Base-by-base conservation (phyloP, 495 filamentous ascomycete genomes). In the Hypoxylon perforatum region DNA sequence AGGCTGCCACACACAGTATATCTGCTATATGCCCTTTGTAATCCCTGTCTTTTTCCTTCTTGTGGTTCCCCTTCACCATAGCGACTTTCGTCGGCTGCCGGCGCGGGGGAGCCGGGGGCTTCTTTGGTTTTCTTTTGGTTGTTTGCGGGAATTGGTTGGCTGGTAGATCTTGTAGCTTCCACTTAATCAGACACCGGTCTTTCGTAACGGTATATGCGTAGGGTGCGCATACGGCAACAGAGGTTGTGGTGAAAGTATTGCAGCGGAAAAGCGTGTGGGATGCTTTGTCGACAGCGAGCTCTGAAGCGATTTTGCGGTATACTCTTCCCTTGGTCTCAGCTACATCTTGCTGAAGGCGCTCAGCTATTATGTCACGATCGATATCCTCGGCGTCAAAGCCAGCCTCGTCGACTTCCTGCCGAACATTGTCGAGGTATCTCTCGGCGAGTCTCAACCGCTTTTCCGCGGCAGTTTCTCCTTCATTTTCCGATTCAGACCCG, bases 351-450 rank as follows among this genome's bases (percentile, higher is more conserved):
- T 93, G 88, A 60, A 98, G 78, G 61, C 94, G 82, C 70, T 94
- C 89, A 5, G 95, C 93, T 70, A 98, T 95, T 49, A 97, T 82
- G 67, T 98, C 93, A 42, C 89, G 83, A 77, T 98, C 95, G 44
- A 99, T 92, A 17, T 97, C 89, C 61, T 88, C 93, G 3, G 95
- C 95, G 79, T 99, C 92, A 69, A 97, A 98, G 4, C 92, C 95
- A 50, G 81, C 84, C 25, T 78, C 78, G 72, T 90, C 88, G 22
- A 96, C 91, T 73, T 97, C 93, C 50, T 91, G 85, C 49, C 88
- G 84, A 51, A 97, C 88, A 73, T 96, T 97, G 15, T 96, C 91
- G 45, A 99, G 82, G 75, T 98, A 98, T 65, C 91, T 89, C 79
- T 97, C 92, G 8, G 95, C 95, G 35, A 99, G 86, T 69, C 94